Conservation (phyloP, 768 basidiomycete species). For the Lactarius hengduanensis region DNA sequence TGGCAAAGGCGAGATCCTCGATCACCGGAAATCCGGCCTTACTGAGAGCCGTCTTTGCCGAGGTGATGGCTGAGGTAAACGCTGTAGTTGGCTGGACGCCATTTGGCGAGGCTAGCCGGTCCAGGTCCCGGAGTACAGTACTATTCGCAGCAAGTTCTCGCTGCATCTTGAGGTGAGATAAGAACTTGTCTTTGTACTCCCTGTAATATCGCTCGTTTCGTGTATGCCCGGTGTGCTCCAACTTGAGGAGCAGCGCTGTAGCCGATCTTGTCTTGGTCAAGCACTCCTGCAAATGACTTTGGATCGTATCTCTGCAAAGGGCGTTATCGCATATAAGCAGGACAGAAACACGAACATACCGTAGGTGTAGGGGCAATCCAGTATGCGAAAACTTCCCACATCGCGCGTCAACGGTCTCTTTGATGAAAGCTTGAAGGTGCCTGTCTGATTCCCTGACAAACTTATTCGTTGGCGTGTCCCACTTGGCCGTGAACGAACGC, state of each 20-base stretch:
- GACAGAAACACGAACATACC: slow-evolving; percentile 5
- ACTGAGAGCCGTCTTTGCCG: background rate
- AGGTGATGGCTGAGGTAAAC: background rate
- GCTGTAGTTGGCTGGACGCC: background rate
- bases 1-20: slow-evolving; percentile 1
- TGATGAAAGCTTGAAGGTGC: background rate
- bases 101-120: background rate
- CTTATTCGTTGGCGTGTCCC: slow-evolving; percentile 8
- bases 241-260: slow-evolving; percentile 11
- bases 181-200: slow-evolving; percentile 20
- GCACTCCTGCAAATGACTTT: slow-evolving; percentile 6
- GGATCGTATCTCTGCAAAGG: slow-evolving; percentile 8
- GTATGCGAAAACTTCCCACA: slow-evolving; percentile 7
- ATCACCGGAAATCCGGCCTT: slow-evolving; percentile 3
- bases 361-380: slow-evolving; percentile 6
- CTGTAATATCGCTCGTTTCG: slow-evolving; percentile 19
- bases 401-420: background rate
- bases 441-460: background rate
- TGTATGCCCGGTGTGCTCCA: slow-evolving; percentile 21
- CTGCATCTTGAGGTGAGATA: slow-evolving; percentile 21
- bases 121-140: slow-evolving; percentile 4
- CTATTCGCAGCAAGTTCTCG: background rate
- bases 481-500: slow-evolving; percentile 5
- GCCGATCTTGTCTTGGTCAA: background rate
- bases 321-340: background rate